Percentiles rank a stretch among this genome's conserved stretches.
These are phyloP conservation scores for Theileria luwenshuni DNA, from an alignment of 169 alveolate genomes.

Conservation along the genomic window DNA sequence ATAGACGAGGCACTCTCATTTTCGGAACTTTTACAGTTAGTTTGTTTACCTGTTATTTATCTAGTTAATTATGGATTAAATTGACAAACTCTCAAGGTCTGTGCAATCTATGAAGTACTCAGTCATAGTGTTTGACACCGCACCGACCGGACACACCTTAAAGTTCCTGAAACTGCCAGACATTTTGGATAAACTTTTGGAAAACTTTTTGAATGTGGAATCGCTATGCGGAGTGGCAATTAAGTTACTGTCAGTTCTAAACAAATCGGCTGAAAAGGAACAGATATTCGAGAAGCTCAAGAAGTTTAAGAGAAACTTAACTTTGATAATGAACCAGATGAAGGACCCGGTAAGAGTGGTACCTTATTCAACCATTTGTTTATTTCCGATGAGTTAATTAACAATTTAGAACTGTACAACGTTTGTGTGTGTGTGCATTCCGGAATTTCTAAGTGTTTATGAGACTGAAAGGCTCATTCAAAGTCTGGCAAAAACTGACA, in stretches of 20 bases:
- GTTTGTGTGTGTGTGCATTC: slow-evolving; percentile 98
- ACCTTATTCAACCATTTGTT: slow-evolving; percentile 80
- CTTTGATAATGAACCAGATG: slow-evolving; percentile 64
- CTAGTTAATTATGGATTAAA: background rate
- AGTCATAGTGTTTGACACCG: slow-evolving; percentile 97
- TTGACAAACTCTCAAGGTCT: slow-evolving; percentile 65
- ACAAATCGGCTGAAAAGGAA: slow-evolving; percentile 35
- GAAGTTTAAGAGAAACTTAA: slow-evolving; percentile 25
- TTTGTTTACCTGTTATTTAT: slow-evolving; percentile 21
- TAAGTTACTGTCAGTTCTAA: slow-evolving; percentile 42
- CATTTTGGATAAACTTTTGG: slow-evolving; percentile 91
- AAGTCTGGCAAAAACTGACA: slow-evolving; percentile 91
- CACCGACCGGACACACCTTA: slow-evolving; percentile 99
- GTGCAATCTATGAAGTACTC: slow-evolving; percentile 92
- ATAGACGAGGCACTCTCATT: slow-evolving; percentile 98
- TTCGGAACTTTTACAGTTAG: slow-evolving; percentile 91
- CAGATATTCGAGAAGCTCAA: slow-evolving; percentile 61
- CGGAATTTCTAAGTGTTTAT: slow-evolving; percentile 96
- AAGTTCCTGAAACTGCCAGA: slow-evolving; percentile 95
- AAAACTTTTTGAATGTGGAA: slow-evolving; percentile 86
- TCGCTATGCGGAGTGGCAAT: slow-evolving; percentile 69
- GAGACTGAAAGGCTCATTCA: slow-evolving; percentile 98
- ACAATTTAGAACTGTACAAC: slow-evolving; percentile 90
- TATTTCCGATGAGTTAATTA: no score
- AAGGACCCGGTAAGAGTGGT: slow-evolving; percentile 63